Evolutionary conservation across 495 filamentous ascomycete genomes (phyloP), one percentile per base, ranked within the genome.

Genomic region (Tetracladium setigerum): DNA sequence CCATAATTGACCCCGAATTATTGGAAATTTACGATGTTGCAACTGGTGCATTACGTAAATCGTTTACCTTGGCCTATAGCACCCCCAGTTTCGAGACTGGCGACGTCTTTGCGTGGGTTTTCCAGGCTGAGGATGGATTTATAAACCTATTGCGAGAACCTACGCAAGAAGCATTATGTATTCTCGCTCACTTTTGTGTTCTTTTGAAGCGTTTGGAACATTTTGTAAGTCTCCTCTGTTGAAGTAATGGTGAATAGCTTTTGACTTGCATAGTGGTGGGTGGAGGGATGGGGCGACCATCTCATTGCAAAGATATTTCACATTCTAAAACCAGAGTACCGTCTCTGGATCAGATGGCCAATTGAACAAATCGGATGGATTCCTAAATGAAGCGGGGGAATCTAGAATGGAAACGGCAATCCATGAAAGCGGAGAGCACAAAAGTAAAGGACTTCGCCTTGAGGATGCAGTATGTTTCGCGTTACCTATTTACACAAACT

Each of bases 191-290:
- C 43, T 69, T 63, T 41, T 68, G 66, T 50, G 67, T 67, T 22
- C 36, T 69, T 24, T 47, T 65, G 5, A 53, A 61, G 38, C 46
- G 59, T 6, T 19, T 71, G 16, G 66, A 71, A 27, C 57, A 53
- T 37, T n/a, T n/a, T n/a, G n/a, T n/a, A n/a, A n/a, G n/a, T n/a
- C n/a, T n/a, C n/a, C n/a, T n/a, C n/a, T n/a, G n/a, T n/a, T n/a
- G n/a, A n/a, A n/a, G n/a, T n/a, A n/a, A n/a, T n/a, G n/a, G n/a
- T n/a, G n/a, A n/a, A n/a, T n/a, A n/a, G n/a, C n/a, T n/a, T n/a
- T n/a, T n/a, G n/a, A n/a, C n/a, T n/a, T n/a, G n/a, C n/a, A n/a
- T 46, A 54, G 2, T 72, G 69, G 69, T 72, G 69, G 67, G 55
- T 66, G 32, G 58, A 67, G 55, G 68, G 64, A 1, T 70, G 62